Evolutionary conservation across 2,329 filamentous ascomycete genomes (phyloP), one percentile per base, ranked within the genome.

Genomic region (Colletotrichum incanum): DNA sequence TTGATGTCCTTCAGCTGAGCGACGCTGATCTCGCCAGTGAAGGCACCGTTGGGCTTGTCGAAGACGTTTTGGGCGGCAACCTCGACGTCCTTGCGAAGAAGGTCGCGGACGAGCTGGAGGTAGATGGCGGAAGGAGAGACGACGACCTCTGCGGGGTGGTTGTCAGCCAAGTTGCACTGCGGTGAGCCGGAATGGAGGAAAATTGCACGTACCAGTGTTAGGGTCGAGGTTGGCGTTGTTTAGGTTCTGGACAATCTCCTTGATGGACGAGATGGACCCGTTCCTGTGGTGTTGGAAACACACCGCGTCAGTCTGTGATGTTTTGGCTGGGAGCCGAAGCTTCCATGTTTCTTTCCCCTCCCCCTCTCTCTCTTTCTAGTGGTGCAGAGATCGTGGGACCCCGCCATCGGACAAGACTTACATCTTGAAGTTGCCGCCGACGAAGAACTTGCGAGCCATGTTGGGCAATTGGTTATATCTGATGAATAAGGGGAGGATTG

Each of bases 401-500:
- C 67, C 68, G 45, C 55, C 65, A 67, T 37, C 55, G 55, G 34
- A 20, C 47, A 65, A 47, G 59, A 84, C 89, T 82, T 87, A 97
- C 95, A 98, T 98, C 91, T 99, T 98, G 89, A 98, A 98, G 93
- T 99, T 99, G 83, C 95, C 95, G 85, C 95, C 95, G 84, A 98
- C 94, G 85, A 98, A 97, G 90, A 97, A 98, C 89, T 95, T 93
- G 89, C 95, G 95, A 90, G 92, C 90, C 95, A 97, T 98, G 80
- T 81, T 94, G 90, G 86, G 79, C 79, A 78, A 78, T 79, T 74
- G 78, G 75, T 81, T 31, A 39, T 71, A 63, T 73, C n/a, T 54
- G 54, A 34, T 60, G 58, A 47, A 67, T 49, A 41, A 20, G 60
- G 58, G 49, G 54, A 64, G 41, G 39, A 28, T 65, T 56, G 28